Percentiles rank a stretch among this genome's conserved stretches.
Conservation (phyloP, 305 asterid species). For the Withania somnifera region DNA sequence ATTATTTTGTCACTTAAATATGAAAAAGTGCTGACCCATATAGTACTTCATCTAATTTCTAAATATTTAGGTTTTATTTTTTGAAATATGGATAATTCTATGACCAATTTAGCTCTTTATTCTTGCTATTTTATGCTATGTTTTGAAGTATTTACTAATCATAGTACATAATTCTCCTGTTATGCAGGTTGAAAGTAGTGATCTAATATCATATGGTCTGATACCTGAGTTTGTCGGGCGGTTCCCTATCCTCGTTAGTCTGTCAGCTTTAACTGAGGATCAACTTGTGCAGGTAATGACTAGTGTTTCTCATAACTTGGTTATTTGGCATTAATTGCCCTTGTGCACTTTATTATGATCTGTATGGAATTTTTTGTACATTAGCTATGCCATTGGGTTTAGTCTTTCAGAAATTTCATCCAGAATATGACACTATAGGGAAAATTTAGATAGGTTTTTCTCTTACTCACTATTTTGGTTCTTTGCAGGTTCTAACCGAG, state of each 20-base stretch:
- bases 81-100: background rate
- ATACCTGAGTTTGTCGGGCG: constrained; percentile 97
- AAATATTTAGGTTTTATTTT: background rate
- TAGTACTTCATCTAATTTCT: background rate
- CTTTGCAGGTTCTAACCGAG: constrained; percentile 76
- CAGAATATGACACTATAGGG: background rate
- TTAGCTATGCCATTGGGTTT: background rate
- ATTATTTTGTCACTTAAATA: background rate
- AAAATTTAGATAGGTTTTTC: background rate
- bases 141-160: background rate
- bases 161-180: background rate
- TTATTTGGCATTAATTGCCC: background rate
- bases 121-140: background rate
- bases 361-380: background rate
- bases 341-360: background rate
- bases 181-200: constrained; percentile 91
- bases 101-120: background rate
- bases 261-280: constrained; percentile 83
- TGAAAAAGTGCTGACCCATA: background rate
- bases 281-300: constrained; percentile 83
- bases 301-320: background rate
- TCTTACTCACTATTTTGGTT: background rate
- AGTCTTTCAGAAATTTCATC: background rate
- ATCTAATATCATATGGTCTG: constrained; percentile 84
- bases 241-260: constrained; percentile 83